Percentiles rank a stretch among this genome's conserved stretches.
Conservation (phyloP, 2,329 filamentous ascomycete species). For the Bipolaris oryzae region DNA sequence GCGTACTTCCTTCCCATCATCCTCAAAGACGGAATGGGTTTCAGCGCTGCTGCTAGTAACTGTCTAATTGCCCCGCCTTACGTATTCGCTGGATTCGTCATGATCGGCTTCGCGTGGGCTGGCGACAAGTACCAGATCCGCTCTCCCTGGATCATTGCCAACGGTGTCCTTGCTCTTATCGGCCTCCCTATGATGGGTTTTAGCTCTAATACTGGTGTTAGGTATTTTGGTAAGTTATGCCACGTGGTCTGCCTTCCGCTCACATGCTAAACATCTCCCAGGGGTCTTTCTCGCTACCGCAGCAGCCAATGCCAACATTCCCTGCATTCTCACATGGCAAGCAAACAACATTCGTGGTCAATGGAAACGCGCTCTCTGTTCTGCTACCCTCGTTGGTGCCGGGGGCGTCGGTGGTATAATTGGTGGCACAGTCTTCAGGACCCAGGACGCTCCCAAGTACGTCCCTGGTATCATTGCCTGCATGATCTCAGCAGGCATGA, state of each 20-base stretch:
- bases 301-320: slow-evolving; percentile 77
- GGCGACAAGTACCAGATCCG: slow-evolving; percentile 71
- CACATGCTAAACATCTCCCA: not conserved
- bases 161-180: slow-evolving; percentile 68
- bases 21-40: slow-evolving; percentile 39
- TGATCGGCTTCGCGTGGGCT: slow-evolving; percentile 62
- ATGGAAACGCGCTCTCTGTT: slow-evolving; percentile 84
- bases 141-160: slow-evolving; percentile 69
- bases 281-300: slow-evolving; percentile 74
- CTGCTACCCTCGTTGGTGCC: slow-evolving; percentile 74
- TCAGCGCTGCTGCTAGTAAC: slow-evolving; percentile 33
- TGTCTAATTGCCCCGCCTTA: slow-evolving; percentile 38
- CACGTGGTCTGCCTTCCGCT: not conserved
- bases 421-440: slow-evolving; percentile 72
- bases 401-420: slow-evolving; percentile 82
- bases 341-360: slow-evolving; percentile 87
- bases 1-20: slow-evolving; percentile 41
- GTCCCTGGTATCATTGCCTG: slow-evolving; percentile 46
- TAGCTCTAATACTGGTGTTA: slow-evolving; percentile 59
- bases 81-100: slow-evolving; percentile 37
- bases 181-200: slow-evolving; percentile 77
- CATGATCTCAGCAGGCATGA: slow-evolving; percentile 45
- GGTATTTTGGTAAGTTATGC: slow-evolving; percentile 60
- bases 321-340: slow-evolving; percentile 76
- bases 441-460: slow-evolving; percentile 48